Conservation (phyloP, 164 flowering plant genomes). For the Protea cynaroides region DNA sequence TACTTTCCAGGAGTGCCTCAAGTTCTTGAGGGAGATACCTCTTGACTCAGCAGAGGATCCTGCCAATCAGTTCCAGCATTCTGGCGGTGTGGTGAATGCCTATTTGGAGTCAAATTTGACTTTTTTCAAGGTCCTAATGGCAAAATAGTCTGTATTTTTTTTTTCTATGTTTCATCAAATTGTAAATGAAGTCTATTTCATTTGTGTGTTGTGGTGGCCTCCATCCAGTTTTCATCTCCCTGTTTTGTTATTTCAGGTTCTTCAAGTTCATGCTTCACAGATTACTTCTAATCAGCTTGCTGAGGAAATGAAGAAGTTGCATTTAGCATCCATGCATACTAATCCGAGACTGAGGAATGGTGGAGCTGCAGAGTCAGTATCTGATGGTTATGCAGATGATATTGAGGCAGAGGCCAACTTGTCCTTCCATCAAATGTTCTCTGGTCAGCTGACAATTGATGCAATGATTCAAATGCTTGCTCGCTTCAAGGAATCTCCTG, state of each 20-base stretch:
- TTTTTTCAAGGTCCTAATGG: conserved; percentile 55
- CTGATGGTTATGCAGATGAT: conserved; percentile 65
- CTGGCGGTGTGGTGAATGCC: conserved; percentile 42
- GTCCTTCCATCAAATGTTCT: conserved; percentile 80
- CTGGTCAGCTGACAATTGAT: conserved; percentile 65
- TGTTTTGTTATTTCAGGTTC: conserved; percentile 44
- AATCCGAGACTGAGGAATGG: conserved; percentile 49
- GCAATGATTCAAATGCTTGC: conserved; percentile 86
- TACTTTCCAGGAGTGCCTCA: conserved; percentile 71
- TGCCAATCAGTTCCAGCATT: conserved; percentile 41
- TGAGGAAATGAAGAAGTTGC: conserved; percentile 70
- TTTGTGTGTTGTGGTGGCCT: not conserved
- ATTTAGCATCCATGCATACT: conserved; percentile 28
- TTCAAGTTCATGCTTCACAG: conserved; percentile 47
- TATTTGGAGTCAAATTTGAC: conserved; percentile 46
- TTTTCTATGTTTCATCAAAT: too few species aligned
- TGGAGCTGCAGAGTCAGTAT: conserved; percentile 40
- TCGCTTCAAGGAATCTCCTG: conserved; percentile 76
- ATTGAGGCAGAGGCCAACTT: conserved; percentile 82
- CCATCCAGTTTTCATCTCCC: not conserved
- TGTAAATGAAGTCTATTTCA: not conserved
- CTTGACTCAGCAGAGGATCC: conserved; percentile 41
- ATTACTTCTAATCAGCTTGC: conserved; percentile 40
- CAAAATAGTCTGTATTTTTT: not conserved
- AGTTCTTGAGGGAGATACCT: conserved; percentile 61